A percentile compares a stretch with the other conserved stretches of the same genome.
phyloP scores from a whole-genome alignment of 768 basidiomycete species.

The Psilocybe tampanensis region DNA sequence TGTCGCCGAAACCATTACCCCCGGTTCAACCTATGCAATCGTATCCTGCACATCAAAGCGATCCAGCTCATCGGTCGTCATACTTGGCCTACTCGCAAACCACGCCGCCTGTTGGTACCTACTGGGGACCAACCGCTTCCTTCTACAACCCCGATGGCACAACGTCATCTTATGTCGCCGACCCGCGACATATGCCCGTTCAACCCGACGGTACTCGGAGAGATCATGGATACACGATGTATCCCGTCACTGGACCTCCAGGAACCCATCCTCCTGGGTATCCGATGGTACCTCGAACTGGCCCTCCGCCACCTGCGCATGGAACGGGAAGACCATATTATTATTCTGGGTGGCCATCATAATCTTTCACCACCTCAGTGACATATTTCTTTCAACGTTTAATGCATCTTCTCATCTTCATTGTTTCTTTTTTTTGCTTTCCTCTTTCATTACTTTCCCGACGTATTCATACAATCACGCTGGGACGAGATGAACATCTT shows the following conservation, averaged over 20 bases:
- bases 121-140: background rate
- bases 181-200: background rate
- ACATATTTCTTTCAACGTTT: background rate
- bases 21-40: constrained; percentile 14
- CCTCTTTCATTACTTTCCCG: background rate
- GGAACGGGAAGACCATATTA: constrained; percentile 2
- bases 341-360: constrained; percentile 12
- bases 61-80: constrained; percentile 5
- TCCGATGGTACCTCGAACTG: background rate
- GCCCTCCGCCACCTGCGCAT: background rate
- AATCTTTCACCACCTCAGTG: background rate
- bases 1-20: constrained; percentile 13
- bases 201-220: background rate
- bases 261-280: background rate
- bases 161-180: background rate
- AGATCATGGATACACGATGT: background rate
- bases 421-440: background rate
- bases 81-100: background rate
- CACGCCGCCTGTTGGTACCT: background rate
- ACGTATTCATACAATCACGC: background rate
- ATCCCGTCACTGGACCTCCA: constrained; percentile 1
- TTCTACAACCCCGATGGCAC: constrained; percentile 5
- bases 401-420: background rate
- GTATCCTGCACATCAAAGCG: constrained; percentile 12
- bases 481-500: background rate